Conservation (phyloP, 1,139 yeast species). For the Pichia sp. region DNA sequence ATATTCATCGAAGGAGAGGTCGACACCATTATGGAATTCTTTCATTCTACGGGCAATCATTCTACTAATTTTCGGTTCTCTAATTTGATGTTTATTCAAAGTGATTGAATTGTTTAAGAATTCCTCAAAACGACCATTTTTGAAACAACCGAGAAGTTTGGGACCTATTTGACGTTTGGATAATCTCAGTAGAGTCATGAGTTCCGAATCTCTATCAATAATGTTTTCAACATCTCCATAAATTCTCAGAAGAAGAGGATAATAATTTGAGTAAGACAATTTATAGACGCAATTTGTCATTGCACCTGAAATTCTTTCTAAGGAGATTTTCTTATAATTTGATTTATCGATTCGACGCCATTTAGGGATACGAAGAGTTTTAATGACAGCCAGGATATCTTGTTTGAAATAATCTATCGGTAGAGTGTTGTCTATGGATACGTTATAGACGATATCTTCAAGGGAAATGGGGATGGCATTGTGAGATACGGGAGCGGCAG, state of each 20-base stretch:
- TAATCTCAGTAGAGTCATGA: constrained; percentile 63
- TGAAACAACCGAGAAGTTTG: constrained; percentile 75
- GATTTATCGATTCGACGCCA: constrained; percentile 43
- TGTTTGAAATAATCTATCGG: constrained; percentile 82
- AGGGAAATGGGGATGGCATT: no score
- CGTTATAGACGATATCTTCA: constrained; percentile 23
- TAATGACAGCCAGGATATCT: constrained; percentile 63
- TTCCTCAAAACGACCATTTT: constrained; percentile 90
- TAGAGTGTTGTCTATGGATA: constrained; percentile 57
- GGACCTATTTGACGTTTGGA: constrained; percentile 84
- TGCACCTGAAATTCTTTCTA: constrained; percentile 81
- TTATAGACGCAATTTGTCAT: constrained; percentile 85
- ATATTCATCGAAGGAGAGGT: constrained; percentile 47
- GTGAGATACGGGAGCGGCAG: no score
- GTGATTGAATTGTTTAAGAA: constrained; percentile 76
- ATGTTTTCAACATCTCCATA: constrained; percentile 90
- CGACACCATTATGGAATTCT: constrained; percentile 78
- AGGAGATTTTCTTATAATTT: constrained; percentile 35
- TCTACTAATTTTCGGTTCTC: constrained; percentile 68
- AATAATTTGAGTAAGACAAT: constrained; percentile 37
- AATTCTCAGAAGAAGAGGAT: constrained; percentile 58
- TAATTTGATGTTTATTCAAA: constrained; percentile 61
- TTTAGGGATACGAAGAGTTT: constrained; percentile 59
- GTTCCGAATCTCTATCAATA: constrained; percentile 79
- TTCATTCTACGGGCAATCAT: constrained; percentile 96